Evolutionary conservation across 371 early-diverging fungal species (phyloP).

Genomic region (Umbelopsis sp.): DNA sequence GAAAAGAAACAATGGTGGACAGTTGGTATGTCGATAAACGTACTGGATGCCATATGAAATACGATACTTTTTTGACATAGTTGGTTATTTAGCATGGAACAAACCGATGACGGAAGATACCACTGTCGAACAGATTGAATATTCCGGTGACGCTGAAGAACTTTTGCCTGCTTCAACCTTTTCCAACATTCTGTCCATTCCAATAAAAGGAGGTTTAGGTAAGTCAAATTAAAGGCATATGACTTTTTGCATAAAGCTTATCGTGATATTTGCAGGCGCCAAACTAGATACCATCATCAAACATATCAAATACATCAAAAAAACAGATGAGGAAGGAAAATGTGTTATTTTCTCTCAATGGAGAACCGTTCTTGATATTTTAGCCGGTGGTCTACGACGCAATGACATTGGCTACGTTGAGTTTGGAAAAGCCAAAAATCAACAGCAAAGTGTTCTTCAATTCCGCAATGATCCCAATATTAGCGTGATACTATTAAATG

Average conservation of each 20-base stretch:
- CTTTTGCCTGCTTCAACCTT: background rate
- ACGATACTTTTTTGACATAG: background rate
- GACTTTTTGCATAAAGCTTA: background rate
- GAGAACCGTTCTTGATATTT: conserved; percentile 58
- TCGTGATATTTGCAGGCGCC: conserved; percentile 25
- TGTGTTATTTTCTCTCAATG: conserved; percentile 75
- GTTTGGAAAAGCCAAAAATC: conserved; percentile 25
- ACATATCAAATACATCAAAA: conserved; percentile 56
- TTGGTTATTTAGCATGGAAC: background rate
- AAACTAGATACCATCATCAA: conserved; percentile 69
- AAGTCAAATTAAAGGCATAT: background rate
- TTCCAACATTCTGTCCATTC: background rate
- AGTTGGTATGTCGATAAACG: conserved; percentile 26
- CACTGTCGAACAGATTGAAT: conserved; percentile 1
- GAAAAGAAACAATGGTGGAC: conserved; percentile 33
- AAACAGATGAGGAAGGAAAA: conserved; percentile 50
- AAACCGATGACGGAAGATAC: background rate
- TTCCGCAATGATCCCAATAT: conserved; percentile 46
- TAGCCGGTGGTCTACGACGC: conserved; percentile 46
- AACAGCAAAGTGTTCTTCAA: conserved; percentile 28
- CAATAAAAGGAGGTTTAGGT: conserved; percentile 26
- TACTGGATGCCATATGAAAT: background rate
- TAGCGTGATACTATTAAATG: conserved; percentile 56
- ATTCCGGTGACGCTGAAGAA: conserved; percentile 7
- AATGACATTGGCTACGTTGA: conserved; percentile 59